Evolutionary conservation across 441 rosid species (phyloP), one percentile per base, ranked within the genome.

Genomic region (Erodium moschatum): DNA sequence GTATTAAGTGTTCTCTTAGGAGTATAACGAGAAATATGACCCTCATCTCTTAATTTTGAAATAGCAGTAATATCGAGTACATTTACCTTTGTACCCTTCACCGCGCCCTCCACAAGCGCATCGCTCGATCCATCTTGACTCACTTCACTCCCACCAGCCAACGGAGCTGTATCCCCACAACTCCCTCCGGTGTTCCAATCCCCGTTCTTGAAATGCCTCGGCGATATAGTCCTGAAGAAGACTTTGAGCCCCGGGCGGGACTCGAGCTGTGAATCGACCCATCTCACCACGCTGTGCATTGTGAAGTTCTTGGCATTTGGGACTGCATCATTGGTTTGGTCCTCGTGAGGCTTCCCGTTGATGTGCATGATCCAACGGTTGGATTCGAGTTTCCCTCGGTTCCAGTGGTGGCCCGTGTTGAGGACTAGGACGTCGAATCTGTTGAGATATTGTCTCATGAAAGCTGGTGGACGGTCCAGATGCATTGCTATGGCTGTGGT

Each of bases 381-480:
- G 24, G 75, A 83, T 52, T 73, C 78, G 11, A 89, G 74, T 72
- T 89, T 87, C 4, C 89, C 88, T 76, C 81, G 75, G 77, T 87
- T 89, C 91, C 91, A 87, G 21, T 89, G 91, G 74, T 89, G 91
- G 31, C 96, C 90, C 0, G 91, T 86, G 77, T 89, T 86, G 18
- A 89, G 85, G 73, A 87, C 83, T 69, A 89, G 66, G 27, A 83
- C 85, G 35, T 87, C 86, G 21, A 89, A 85, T 6, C 70, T 80
- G 72, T 78, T 78, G 66, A 89, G 81, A 69, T 68, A 83, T 62
- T 62, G 78, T 68, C 80, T 81, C 84, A 89, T 74, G 82, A 87
- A 86, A 27, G 79, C 82, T 38, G 91, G 86, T 24, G 93, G 87
- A 21, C 83, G 82, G 81, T 87, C 91, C 69, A 89, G 72, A 79